These are phyloP conservation scores for Hanseniaspora sp. DNA, from an alignment of 1,139 yeast genomes.

Conservation along the genomic window DNA sequence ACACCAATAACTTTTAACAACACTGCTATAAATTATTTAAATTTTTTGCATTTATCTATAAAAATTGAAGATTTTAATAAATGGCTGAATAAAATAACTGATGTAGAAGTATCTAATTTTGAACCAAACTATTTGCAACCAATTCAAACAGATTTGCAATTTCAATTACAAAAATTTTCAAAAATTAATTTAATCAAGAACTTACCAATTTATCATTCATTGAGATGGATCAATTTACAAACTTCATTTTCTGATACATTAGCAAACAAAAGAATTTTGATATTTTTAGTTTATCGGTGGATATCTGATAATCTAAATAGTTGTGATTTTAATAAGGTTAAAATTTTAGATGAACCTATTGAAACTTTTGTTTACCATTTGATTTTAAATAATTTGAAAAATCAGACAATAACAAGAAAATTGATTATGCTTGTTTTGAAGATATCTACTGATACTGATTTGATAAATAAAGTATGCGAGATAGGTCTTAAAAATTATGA, in stretches of 20 bases:
- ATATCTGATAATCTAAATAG: background rate
- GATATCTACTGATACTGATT: background rate
- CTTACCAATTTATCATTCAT: background rate
- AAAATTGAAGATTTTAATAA: background rate
- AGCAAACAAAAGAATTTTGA: background rate
- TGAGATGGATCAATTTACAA: background rate
- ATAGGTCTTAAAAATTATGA: background rate
- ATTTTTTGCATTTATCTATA: slow-evolving; percentile 34
- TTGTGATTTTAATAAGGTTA: background rate
- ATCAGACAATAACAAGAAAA: background rate
- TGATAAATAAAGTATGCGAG: background rate
- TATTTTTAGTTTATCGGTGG: background rate
- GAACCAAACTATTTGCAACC: slow-evolving; percentile 8
- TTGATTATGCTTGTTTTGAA: background rate
- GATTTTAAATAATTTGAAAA: background rate
- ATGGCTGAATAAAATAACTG: background rate
- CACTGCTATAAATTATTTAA: slow-evolving; percentile 51
- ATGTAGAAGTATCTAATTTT: background rate
- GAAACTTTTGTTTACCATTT: background rate
- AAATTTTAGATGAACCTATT: background rate
- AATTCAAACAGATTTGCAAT: background rate
- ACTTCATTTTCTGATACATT: background rate
- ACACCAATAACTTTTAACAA: slow-evolving; percentile 79
- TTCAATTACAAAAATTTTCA: slow-evolving; percentile 2
- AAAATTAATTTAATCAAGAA: background rate